Evolutionary conservation across 1,139 yeast species (phyloP), one percentile per base, ranked within the genome.

Genomic region (Geotrichum fermentans): DNA sequence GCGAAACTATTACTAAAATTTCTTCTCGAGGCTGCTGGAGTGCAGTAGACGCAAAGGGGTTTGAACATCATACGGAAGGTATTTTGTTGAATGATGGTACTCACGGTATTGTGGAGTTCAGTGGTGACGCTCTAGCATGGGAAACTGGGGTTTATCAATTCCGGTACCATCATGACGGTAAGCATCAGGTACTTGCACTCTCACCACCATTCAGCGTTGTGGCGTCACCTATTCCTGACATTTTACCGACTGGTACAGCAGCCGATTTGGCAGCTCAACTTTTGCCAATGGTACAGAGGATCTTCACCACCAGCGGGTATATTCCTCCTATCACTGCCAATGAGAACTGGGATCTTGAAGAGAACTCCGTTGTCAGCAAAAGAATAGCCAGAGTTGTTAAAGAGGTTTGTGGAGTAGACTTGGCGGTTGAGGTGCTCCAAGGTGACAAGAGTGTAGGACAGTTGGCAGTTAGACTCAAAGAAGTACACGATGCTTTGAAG

Each of bases 131-230:
- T 44, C 67, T 83, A 42, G 75, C 75, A 58, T 83, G 85, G 80
- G 83, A 82, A 57, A 79, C 76, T 49, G 95, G 95, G 0, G 72
- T 79, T 37, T 86, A 80, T 65, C 94, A 86, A 65, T 75, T 86
- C 59, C 74, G 95, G 64, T 84, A 83, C 60, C 95, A 87, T 61
- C 72, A 77, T 47, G 77, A 75, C 47, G 81, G 80, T 24, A 78
- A 81, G 53, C 95, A 87, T 63, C 83, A 80, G 54, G 95, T 86
- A 26, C 72, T 82, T 33, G 74, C 76, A 52, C 74, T 81, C 43
- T 80, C 92, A 0, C 75, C 73, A 52, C 89, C 92, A n/a, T 83
- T 86, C 66, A 85, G 82, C 63, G 72, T 86, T 40, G 73, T 68
- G 42, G 63, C 73, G 35, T 73, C 76, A 11, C 47, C 40, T 14